Evolutionary conservation across 176 grass and related monocot genomes (phyloP).

Genomic region (Cenchrus americanus): DNA sequence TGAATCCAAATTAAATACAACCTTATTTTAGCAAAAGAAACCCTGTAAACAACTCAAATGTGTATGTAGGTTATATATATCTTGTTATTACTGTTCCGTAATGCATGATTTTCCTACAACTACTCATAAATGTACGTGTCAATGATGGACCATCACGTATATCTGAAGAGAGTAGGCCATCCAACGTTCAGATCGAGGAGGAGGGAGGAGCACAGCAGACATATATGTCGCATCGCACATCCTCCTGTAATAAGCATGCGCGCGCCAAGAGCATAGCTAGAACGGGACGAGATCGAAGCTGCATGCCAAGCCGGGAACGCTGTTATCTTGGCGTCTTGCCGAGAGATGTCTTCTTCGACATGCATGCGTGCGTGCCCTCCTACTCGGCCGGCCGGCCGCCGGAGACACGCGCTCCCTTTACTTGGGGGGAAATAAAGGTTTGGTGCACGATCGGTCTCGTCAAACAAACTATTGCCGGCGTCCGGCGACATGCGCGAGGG

Average conservation of each 20-base stretch:
- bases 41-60: no score
- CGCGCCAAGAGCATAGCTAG: neutral
- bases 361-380: neutral
- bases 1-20: no score
- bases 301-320: neutral
- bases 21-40: no score
- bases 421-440: neutral
- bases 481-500: neutral
- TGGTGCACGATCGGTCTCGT: constrained; percentile 38
- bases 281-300: constrained; percentile 10
- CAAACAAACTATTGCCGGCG: constrained; percentile 29
- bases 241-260: neutral
- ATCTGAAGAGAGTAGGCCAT: neutral
- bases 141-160: neutral
- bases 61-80: no score
- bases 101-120: no score
- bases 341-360: neutral
- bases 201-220: neutral
- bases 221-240: neutral
- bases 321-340: neutral
- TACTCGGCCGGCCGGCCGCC: neutral
- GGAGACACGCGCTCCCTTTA: neutral
- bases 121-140: neutral
- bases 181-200: neutral
- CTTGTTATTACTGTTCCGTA: no score